Evolutionary conservation across 345 rosid species (phyloP).

Genomic region (Reutealis trisperma): DNA sequence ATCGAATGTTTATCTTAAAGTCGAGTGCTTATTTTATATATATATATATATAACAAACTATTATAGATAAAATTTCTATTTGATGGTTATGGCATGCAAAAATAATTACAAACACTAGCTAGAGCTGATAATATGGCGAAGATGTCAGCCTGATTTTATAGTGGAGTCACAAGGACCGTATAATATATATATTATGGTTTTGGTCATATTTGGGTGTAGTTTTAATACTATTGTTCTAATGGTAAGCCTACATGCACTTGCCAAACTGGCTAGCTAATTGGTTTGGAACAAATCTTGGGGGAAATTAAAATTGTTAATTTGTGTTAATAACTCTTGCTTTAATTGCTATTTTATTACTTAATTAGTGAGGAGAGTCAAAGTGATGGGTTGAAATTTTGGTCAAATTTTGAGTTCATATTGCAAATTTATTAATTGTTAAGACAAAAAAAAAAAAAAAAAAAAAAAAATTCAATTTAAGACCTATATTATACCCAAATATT

Average conservation of each 20-base stretch:
- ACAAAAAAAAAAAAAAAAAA: not conserved
- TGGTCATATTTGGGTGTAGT: not conserved
- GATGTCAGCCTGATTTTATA: too few species aligned
- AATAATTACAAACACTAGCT: too few species aligned
- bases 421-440: not conserved
- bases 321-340: not conserved
- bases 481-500: too few species aligned
- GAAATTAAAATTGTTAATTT: not conserved
- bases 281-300: not conserved
- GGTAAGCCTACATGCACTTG: constrained; percentile 5
- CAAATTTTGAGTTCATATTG: constrained; percentile 7
- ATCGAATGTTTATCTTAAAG: too few species aligned
- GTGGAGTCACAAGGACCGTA: too few species aligned
- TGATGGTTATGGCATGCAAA: too few species aligned
- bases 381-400: not conserved
- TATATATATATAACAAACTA: too few species aligned
- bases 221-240: not conserved
- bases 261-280: not conserved
- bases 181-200: not conserved
- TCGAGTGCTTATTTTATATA: too few species aligned
- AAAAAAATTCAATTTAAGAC: too few species aligned
- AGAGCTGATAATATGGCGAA: too few species aligned
- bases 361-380: constrained; percentile 10
- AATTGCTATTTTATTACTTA: constrained; percentile 16
- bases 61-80: too few species aligned